Conservation (phyloP, 208 protist genomes). For the Leptomonas pyrrhocoris region DNA sequence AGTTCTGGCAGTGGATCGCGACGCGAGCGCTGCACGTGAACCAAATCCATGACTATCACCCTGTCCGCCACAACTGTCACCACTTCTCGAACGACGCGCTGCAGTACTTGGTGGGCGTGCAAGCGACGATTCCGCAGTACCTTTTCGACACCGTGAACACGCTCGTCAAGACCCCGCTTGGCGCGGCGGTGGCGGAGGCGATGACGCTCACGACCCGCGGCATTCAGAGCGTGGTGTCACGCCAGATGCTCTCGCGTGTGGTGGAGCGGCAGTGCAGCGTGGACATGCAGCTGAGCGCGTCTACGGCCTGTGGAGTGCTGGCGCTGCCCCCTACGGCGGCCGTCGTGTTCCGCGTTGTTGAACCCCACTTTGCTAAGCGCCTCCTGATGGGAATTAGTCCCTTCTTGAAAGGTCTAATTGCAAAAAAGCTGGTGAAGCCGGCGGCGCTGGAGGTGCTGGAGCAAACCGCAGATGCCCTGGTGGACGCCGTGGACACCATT, state of each 20-base stretch:
- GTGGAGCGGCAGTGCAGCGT: conserved; percentile 46
- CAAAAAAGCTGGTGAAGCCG: conserved; percentile 30
- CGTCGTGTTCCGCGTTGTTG: conserved; percentile 62
- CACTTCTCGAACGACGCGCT: conserved; percentile 80
- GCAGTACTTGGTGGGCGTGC: conserved; percentile 61
- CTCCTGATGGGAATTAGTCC: conserved; percentile 43
- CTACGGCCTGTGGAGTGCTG: conserved; percentile 45
- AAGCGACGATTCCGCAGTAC: conserved; percentile 36
- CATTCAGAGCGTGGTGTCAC: conserved; percentile 48
- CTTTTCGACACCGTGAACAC: conserved; percentile 55
- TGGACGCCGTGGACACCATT: conserved; percentile 43
- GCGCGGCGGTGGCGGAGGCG: conserved; percentile 41
- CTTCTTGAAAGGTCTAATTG: conserved; percentile 49
- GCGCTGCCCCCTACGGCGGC: conserved; percentile 48
- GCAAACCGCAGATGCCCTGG: conserved; percentile 29
- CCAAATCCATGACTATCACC: conserved; percentile 83
- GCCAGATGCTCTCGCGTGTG: conserved; percentile 33
- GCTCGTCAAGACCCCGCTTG: conserved; percentile 50
- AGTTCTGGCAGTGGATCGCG: conserved; percentile 68
- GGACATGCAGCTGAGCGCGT: conserved; percentile 40
- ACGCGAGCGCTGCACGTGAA: conserved; percentile 37
- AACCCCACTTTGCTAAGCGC: conserved; percentile 18
- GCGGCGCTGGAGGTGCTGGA: conserved; percentile 30
- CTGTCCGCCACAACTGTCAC: conserved; percentile 93
- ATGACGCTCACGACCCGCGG: conserved; percentile 49